Evolutionary conservation across 108 stramenopile genomes (phyloP), one percentile per base, ranked within the genome.

Genomic region (Parmales sp.): DNA sequence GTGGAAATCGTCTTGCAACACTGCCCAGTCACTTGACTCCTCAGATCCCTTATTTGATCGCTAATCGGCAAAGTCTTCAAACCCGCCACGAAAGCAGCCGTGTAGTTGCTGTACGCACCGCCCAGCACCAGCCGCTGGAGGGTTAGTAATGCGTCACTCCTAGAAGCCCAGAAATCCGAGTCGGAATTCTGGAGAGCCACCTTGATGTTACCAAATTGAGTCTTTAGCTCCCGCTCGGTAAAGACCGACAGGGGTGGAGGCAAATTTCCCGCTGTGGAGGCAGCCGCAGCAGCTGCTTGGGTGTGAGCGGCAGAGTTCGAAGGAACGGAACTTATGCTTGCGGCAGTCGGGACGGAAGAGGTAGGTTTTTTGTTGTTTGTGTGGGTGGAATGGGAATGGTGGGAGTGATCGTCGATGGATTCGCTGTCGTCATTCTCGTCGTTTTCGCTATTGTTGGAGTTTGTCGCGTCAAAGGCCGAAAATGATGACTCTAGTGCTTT

Each of bases 101-200:
- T 74, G 25, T 41, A 36, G 45, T 51, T 60, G 18, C 48, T 51
- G n/a, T 23, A 43, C 0, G 45, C 44, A 1, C 54, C 72, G 31
- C 77, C 77, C 23, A 77, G 74, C 7, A 78, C 66, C 49, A 81
- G 74, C 43, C 77, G 49, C 65, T 81, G 75, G 6, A 81, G 39
- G 48, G 66, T 68, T 11, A 51, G 41, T 0, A 81, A 48, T 19
- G 75, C 77, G 63, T 72, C 45, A 7, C 78, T 63, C 13, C 80
- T 70, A 19, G 54, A 67, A 31, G 77, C 67, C 80, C 80, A 81
- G 16, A 49, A 28, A 48, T 81, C 80, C 26, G 80, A 43, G 39
- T 78, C 80, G 7, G 39, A 51, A 9, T 41, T 45, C 0, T 44
- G 20, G 60, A 81, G 66, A 11, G 54, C 65, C 8, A 68, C 72